Evolutionary conservation across 1,284 basidiomycete species (phyloP), one percentile per base, ranked within the genome.

Genomic region (Ustilago crameri): DNA sequence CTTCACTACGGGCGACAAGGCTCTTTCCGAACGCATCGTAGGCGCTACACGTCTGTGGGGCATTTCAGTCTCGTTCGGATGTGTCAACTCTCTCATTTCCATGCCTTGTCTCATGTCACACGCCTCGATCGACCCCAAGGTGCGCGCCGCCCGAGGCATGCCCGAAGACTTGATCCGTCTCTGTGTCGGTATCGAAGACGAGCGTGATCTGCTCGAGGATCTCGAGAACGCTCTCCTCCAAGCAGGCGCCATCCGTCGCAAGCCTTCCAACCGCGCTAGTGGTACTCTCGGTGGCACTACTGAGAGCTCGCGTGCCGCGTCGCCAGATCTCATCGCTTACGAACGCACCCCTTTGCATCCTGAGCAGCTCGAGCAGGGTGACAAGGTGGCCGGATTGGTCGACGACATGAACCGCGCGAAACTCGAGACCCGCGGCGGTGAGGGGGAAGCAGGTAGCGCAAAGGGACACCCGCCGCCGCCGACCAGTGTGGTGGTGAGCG

Each of bases 81-180:
- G 93, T 75, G 95, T 99, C 76, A 98, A 99, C 87, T 93, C 91
- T 81, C 85, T 99, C 82, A 98, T 98, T 85, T 95, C 93, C 76
- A 98, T 99, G 96, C 96, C 96, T 43, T 98, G 96, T 84, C 90
- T 95, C 76, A 98, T 99, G 96, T 96, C 93, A 24, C 96, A 99
- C 84, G 95, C 96, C 26, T 98, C 95, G 38, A 99, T 99, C 76
- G 94, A 97, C 80, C 89, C 95, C 30, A 92, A 93, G 34, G 90
- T 90, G 22, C 91, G 96, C 35, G 93, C 93, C 26, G 94, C 90
- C 52, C 91, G 96, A 62, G 93, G 95, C 47, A 87, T 99, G 27
- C 96, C 95, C 24, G 96, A 99, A 84, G 93, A 98, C 84, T 88
- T 99, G 57, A 98, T 99, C 80, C 92, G 96, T 46, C 88, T 98